Evolutionary conservation across 2,329 filamentous ascomycete species (phyloP).

Genomic region (Trichoderma gracile): DNA sequence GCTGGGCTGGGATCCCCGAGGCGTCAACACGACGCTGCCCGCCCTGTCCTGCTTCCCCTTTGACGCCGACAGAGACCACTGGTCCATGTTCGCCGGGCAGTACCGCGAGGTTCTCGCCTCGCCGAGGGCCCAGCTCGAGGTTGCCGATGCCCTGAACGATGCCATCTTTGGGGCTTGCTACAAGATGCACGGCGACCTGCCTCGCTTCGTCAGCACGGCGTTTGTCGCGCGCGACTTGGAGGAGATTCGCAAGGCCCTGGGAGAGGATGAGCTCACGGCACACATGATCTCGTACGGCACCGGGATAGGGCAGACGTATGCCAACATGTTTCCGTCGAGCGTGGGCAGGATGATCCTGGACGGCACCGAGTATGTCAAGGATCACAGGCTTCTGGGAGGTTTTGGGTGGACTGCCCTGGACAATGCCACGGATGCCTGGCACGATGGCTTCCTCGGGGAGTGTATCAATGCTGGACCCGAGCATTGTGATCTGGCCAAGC

Average conservation of each 20-base stretch:
- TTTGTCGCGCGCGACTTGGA: conserved; percentile 52
- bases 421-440: conserved; percentile 52
- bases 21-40: conserved; percentile 51
- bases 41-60: conserved; percentile 49
- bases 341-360: conserved; percentile 53
- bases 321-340: conserved; percentile 51
- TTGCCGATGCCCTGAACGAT: conserved; percentile 49
- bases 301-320: conserved; percentile 54
- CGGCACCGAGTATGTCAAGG: conserved; percentile 49
- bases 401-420: conserved; percentile 52
- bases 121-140: conserved; percentile 42
- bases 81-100: conserved; percentile 43
- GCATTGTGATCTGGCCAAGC: conserved; percentile 47
- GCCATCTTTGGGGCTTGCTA: conserved; percentile 48
- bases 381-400: conserved; percentile 48
- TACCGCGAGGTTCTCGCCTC: conserved; percentile 43
- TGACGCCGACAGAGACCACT: conserved; percentile 49
- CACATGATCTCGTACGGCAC: conserved; percentile 56
- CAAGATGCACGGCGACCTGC: conserved; percentile 47
- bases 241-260: conserved; percentile 48
- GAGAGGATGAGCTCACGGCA: conserved; percentile 50
- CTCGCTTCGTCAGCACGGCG: conserved; percentile 49
- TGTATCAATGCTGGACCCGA: conserved; percentile 50
- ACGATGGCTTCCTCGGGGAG: conserved; percentile 53
- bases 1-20: conserved; percentile 57